Evolutionary conservation across 495 filamentous ascomycete species (phyloP).

Genomic region (Podospora conica): DNA sequence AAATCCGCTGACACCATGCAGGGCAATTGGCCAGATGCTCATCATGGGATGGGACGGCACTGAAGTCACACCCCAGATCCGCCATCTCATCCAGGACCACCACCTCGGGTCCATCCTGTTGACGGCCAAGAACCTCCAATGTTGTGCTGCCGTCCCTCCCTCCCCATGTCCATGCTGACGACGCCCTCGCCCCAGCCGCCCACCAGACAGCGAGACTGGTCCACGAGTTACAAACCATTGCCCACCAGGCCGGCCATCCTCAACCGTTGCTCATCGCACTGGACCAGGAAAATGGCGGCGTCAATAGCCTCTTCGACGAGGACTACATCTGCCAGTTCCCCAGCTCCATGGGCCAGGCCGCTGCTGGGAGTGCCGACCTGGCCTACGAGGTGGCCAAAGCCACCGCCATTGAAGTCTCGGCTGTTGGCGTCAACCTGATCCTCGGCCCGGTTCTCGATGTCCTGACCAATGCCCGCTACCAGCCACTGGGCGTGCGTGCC

Average conservation of each 20-base stretch:
- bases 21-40: constrained; percentile 79
- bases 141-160: constrained; percentile 33
- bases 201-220: constrained; percentile 75
- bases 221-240: constrained; percentile 80
- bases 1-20: constrained; percentile 17
- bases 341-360: constrained; percentile 84
- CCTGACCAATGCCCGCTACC: constrained; percentile 78
- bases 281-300: constrained; percentile 91
- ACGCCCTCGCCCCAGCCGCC: constrained; percentile 52
- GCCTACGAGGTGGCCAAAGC: constrained; percentile 79
- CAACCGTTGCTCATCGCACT: constrained; percentile 78
- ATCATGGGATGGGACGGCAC: constrained; percentile 96
- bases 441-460: constrained; percentile 88
- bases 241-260: constrained; percentile 77
- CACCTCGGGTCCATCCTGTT: constrained; percentile 71
- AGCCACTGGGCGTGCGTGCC: constrained; percentile 77
- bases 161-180: not conserved
- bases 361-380: constrained; percentile 69
- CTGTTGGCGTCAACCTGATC: constrained; percentile 86
- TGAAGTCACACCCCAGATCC: constrained; percentile 77
- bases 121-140: constrained; percentile 88
- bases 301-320: constrained; percentile 89
- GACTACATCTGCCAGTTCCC: constrained; percentile 88
- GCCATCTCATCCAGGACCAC: constrained; percentile 75
- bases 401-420: constrained; percentile 77